Percentiles rank a stretch among this genome's conserved stretches.
phyloP scores from a whole-genome alignment of 1,284 basidiomycete genomes.

The Trametes pubescens region DNA sequence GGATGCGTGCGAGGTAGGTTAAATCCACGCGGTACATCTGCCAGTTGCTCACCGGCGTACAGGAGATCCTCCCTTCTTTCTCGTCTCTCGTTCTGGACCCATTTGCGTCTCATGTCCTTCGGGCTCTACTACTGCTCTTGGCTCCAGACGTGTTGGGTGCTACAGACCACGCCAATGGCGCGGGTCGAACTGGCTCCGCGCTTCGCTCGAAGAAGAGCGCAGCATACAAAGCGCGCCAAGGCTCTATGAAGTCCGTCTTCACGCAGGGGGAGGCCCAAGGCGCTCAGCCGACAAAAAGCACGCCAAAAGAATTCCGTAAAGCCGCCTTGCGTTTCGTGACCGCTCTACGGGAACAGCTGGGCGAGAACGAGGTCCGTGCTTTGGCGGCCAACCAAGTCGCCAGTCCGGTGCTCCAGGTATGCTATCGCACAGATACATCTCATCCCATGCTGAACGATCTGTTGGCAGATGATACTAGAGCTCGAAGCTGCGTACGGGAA shows the following conservation, averaged over 20 bases:
- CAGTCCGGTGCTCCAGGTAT: slow-evolving; percentile 81
- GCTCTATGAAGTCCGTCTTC: slow-evolving; percentile 78
- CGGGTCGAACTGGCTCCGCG: slow-evolving; percentile 41
- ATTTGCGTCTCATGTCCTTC: slow-evolving; percentile 89
- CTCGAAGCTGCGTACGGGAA: slow-evolving; percentile 75
- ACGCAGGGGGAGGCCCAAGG: slow-evolving; percentile 52
- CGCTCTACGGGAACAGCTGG: slow-evolving; percentile 60
- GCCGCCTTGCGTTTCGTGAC: slow-evolving; percentile 63
- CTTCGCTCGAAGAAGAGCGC: slow-evolving; percentile 82
- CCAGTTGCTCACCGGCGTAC: slow-evolving; percentile 18
- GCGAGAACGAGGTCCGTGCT: slow-evolving; percentile 81
- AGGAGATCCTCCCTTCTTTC: slow-evolving; percentile 78
- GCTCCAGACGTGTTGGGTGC: slow-evolving; percentile 57
- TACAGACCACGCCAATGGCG: slow-evolving; percentile 43
- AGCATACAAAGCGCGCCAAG: slow-evolving; percentile 79
- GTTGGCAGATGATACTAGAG: slow-evolving; percentile 76
- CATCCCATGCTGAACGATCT: not conserved
- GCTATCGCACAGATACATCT: slow-evolving; percentile 27
- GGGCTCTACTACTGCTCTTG: slow-evolving; percentile 80
- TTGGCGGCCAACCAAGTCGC: slow-evolving; percentile 86
- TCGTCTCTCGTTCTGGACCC: slow-evolving; percentile 78
- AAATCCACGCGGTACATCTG: slow-evolving; percentile 14
- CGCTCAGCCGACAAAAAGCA: slow-evolving; percentile 41
- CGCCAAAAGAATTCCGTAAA: slow-evolving; percentile 61
- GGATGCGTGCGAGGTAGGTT: slow-evolving; percentile 69